Conservation (phyloP, 176 grass and related monocot genomes). For the Zizania latifolia region DNA sequence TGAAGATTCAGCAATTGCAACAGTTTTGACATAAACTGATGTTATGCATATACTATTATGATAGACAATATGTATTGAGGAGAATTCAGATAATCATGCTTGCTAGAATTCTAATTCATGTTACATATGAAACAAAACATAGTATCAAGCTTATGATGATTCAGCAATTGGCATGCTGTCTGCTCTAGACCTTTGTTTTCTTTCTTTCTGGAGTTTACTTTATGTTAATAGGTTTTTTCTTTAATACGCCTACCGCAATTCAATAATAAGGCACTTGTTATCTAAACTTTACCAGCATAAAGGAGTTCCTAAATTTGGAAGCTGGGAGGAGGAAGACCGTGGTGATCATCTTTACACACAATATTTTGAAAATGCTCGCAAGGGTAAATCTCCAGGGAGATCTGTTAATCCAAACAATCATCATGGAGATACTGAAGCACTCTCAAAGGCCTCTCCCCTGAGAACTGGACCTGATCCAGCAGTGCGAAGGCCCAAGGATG, state of each 20-base stretch:
- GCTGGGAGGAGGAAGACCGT: conserved; percentile 49
- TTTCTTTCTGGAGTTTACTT: not conserved
- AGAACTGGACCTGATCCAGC: conserved; percentile 32
- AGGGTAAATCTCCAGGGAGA: conserved; percentile 52
- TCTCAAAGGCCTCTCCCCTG: conserved; percentile 30
- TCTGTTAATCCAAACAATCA: conserved; percentile 38
- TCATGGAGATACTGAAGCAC: conserved; percentile 29
- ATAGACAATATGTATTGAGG: not conserved
- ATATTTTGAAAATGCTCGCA: conserved; percentile 63
- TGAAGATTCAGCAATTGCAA: not conserved
- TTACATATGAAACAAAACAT: not conserved
- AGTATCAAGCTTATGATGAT: too few species aligned
- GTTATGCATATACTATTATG: not conserved
- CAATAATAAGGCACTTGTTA: conserved; percentile 15
- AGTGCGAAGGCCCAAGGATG: conserved; percentile 30
- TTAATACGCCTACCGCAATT: not conserved
- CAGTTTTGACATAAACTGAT: not conserved
- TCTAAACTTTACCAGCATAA: conserved; percentile 36
- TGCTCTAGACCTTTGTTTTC: not conserved
- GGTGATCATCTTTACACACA: conserved; percentile 59
- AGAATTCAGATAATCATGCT: not conserved
- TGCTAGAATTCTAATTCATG: not conserved
- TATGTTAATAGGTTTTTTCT: not conserved
- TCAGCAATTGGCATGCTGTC: not conserved
- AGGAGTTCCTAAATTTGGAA: conserved; percentile 75